phyloP scores from a whole-genome alignment of 208 protist species.

The Leishmania gerbilli region DNA sequence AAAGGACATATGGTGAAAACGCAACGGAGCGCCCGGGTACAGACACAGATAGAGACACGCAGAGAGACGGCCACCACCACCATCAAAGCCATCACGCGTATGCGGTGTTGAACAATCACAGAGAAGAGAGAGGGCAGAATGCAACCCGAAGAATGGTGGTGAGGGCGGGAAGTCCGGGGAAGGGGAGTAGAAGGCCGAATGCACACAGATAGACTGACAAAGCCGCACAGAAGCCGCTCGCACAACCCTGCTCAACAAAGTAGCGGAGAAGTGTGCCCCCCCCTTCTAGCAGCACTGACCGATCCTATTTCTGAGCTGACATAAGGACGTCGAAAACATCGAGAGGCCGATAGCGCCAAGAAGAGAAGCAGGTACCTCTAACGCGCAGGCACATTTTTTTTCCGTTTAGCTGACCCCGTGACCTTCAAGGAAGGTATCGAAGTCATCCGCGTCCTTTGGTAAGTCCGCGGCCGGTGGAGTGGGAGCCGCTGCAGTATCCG shows the following conservation, averaged over 20 bases:
- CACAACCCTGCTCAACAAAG: background rate
- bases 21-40: background rate
- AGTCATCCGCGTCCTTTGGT: slow-evolving; percentile 58
- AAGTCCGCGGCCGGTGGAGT: background rate
- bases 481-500: too few relatives aligned
- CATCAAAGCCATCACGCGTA: background rate
- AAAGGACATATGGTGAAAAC: background rate
- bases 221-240: background rate
- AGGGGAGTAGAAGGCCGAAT: background rate
- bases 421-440: slow-evolving; percentile 74
- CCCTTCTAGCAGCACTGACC: background rate
- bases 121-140: background rate
- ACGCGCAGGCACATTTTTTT: background rate
- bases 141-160: background rate
- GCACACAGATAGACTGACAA: background rate
- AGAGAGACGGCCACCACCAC: background rate
- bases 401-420: slow-evolving; percentile 1
- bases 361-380: background rate
- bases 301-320: background rate
- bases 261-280: background rate
- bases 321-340: background rate
- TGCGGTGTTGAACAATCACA: background rate
- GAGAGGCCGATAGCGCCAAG: background rate
- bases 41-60: background rate
- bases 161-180: too few relatives aligned